These are phyloP conservation scores for Persicaria tinctoria DNA, from an alignment of 148 eudicot species.

Conservation along the genomic window DNA sequence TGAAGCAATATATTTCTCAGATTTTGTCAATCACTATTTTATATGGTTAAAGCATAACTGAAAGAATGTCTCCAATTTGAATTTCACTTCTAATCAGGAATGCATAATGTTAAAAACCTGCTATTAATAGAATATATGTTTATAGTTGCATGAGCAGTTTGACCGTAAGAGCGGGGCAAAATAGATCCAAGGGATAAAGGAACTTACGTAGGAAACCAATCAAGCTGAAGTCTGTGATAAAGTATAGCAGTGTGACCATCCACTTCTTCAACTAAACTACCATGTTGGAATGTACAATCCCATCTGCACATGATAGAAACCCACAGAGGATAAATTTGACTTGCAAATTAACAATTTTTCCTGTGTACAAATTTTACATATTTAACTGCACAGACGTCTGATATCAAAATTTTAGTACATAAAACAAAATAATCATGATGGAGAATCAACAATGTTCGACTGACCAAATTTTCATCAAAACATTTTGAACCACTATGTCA, in stretches of 20 bases:
- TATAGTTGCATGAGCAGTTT: not conserved
- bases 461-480: not conserved
- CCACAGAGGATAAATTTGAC: not conserved
- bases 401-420: no score
- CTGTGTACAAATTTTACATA: not conserved
- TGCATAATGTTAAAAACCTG: not conserved
- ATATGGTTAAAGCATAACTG: not conserved
- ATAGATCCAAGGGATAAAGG: conserved; percentile 11
- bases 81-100: not conserved
- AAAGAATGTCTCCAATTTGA: not conserved
- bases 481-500: not conserved
- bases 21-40: not conserved
- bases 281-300: conserved; percentile 94
- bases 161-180: no score
- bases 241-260: conserved; percentile 98
- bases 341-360: not conserved
- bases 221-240: conserved; percentile 87
- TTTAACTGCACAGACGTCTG: no score
- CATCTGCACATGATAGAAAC: conserved; percentile 45
- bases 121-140: not conserved
- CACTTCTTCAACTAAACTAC: conserved; percentile 97
- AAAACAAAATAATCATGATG: not conserved
- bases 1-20: not conserved
- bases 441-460: not conserved
- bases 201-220: conserved; percentile 92